These are phyloP conservation scores for Pseudoneurospora amorphoporcata DNA, from an alignment of 495 filamentous ascomycete species.

Conservation along the genomic window DNA sequence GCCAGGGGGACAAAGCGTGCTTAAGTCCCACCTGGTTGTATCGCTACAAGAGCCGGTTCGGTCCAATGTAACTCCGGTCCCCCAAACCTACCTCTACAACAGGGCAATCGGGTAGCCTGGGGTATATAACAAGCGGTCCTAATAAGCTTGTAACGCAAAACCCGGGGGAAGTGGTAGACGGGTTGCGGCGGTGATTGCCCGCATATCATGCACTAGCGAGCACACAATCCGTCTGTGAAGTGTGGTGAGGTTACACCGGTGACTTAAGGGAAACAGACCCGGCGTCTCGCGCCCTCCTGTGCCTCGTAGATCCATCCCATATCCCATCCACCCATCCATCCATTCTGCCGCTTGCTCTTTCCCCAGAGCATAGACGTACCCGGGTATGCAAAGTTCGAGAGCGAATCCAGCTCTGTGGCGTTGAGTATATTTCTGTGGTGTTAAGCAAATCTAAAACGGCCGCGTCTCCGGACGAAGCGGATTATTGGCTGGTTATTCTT, in stretches of 20 bases:
- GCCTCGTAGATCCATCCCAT: not conserved
- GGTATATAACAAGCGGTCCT: not conserved
- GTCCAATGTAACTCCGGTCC: not conserved
- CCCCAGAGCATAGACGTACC: not conserved
- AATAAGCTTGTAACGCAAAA: not conserved
- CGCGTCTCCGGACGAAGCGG: not conserved
- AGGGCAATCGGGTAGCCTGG: not conserved
- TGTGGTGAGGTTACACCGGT: not conserved
- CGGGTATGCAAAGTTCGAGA: not conserved
- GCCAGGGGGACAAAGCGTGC: not conserved
- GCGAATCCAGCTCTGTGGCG: not conserved
- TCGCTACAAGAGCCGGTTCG: not conserved
- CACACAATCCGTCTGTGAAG: not conserved
- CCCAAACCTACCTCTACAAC: not conserved
- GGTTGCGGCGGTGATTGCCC: not conserved
- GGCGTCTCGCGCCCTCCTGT: not conserved
- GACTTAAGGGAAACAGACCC: not conserved
- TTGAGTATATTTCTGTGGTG: not conserved
- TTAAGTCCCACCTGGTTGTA: not conserved
- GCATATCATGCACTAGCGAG: not conserved
- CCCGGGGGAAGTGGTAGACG: not conserved
- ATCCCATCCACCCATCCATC: not conserved
- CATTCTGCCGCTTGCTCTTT: not conserved
- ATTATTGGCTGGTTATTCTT: not conserved
- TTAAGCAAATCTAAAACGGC: not conserved